Evolutionary conservation across 2,329 filamentous ascomycete species (phyloP), one percentile per base, ranked within the genome.

Genomic region (Talaromyces sp.): DNA sequence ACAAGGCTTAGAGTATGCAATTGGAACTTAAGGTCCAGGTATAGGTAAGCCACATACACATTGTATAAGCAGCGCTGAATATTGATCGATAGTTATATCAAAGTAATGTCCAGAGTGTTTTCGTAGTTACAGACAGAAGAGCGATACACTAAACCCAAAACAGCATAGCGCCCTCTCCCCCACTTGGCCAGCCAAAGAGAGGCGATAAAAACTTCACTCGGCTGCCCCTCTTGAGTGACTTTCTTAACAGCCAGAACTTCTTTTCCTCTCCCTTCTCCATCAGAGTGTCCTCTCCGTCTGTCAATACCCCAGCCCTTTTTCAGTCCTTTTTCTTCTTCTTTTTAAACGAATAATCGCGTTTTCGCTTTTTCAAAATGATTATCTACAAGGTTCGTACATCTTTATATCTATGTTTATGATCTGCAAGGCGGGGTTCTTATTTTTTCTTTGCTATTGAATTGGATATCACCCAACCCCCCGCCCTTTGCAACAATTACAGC

Each of bases 381-480:
- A 89, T 90, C 73, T 89, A 75, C 84, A 86, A 81, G 77, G 87
- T 89, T 75, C 61, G 78, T 68, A 36, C 31, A 33, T 31, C 10
- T 21, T 22, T 10, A 22, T 53, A 5, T 45, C 31, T 15, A 19
- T 21, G 33, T 11, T 19, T 28, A 28, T 28, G 25, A 10, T 25
- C 1, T 33, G 10, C 3, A 28, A 48, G 33, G 28, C 45, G 45
- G 28, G 45, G 45, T 48, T 21, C 13, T 8, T 48, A 7, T 48
- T 48, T 48, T 48, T 48, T 22, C 17, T 40, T 19, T n/a, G n/a
- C 25, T 15, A 19, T 33, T 19, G 13, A 28, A 6, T 43, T 43
- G 19, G 21, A 11, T 21, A 8, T 43, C 7, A 5, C 28, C 28
- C 10, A n/a, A 31, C 28, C 43, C 21, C 43, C 4, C 43, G 25